Percentiles rank a stretch among this genome's conserved stretches.
These are phyloP conservation scores for Curvularia eragrostidis DNA, from an alignment of 2,329 filamentous ascomycete species.

Conservation along the genomic window DNA sequence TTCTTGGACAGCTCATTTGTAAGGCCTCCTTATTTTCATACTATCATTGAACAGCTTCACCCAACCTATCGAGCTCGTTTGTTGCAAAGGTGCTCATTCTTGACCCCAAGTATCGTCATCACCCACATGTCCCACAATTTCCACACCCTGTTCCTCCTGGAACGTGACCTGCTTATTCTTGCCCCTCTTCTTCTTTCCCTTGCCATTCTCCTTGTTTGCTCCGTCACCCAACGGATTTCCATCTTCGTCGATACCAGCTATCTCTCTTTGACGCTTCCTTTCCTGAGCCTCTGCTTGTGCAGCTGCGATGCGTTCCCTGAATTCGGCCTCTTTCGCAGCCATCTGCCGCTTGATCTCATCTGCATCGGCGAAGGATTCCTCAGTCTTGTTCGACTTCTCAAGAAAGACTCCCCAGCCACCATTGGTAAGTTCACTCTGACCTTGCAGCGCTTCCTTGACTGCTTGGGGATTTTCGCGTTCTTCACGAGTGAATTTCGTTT, in stretches of 20 bases:
- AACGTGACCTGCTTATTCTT: constrained; percentile 39
- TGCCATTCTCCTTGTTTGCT: constrained; percentile 31
- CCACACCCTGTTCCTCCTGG: constrained; percentile 38
- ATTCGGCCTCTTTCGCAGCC: constrained; percentile 31
- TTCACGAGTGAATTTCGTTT: constrained; percentile 83
- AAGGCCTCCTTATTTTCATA: background rate
- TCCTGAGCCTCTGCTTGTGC: constrained; percentile 46
- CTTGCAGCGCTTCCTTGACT: constrained; percentile 68
- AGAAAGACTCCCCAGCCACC: constrained; percentile 53
- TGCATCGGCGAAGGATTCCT: constrained; percentile 48
- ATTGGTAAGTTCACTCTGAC: constrained; percentile 41
- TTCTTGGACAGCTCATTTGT: background rate
- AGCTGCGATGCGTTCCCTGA: constrained; percentile 46
- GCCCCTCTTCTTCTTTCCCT: constrained; percentile 43
- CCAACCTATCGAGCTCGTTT: background rate
- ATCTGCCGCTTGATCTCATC: constrained; percentile 44
- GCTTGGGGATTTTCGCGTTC: constrained; percentile 70
- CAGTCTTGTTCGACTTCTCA: constrained; percentile 35
- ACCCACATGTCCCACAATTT: constrained; percentile 38
- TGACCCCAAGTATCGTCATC: constrained; percentile 40
- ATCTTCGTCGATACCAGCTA: constrained; percentile 34
- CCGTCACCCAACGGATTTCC: constrained; percentile 27
- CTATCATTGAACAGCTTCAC: background rate
- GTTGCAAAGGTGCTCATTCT: constrained; percentile 3
- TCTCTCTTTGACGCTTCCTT: constrained; percentile 44